Base-by-base conservation (phyloP, 176 grass and related monocot genomes). In the Raddia distichophylla region DNA sequence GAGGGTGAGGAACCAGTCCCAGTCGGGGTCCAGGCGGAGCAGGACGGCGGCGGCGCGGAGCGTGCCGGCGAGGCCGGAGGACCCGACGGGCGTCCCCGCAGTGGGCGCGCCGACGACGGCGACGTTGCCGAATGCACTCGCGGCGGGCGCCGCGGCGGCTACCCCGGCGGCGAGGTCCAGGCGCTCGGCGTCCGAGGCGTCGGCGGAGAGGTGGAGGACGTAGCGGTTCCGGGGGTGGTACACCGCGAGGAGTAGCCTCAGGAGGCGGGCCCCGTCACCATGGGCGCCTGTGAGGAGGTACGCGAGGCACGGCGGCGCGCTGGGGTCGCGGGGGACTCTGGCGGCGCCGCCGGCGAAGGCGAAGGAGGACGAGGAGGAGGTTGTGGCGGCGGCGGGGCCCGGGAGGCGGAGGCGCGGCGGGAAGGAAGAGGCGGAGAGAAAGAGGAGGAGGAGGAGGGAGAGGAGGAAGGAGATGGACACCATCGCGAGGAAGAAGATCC, bases 181-280 rank as follows among this genome's bases (percentile, higher is more conserved):
- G 61, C 91, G 85, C 75, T 97, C 91, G 11, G 57, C 60, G 35
- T 84, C 83, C 55, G 91, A 77, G 53, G 91, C 84, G 82, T 90
- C 89, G 43, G 83, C 77, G 5, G 87, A 88, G 42, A 94, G 84
- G 71, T 94, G 92, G 74, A 97, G 82, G 19, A 97, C 67, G 71
- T 97, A 94, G 52, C 83, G 90, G 74, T 97, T 97, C 46, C 86
- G 89, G 4, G 95, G 95, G 71, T 97, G 92, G 88, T 97, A 97
- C 5, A 92, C 87, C 8, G 95, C 88, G 18, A 94, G 88, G 13
- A 97, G 86, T 16, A 94, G 88, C 18, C 95, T 84, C 11, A 94
- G 80, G 44, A 97, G 76, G 45, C 95, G 83, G 8, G 15, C 35
- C 1, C 82, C 79, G 27, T 97, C 94, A 3, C 92, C 92, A 9